Evolutionary conservation across 177 flowering plant species (phyloP).

Genomic region (Vitis hybrid): DNA sequence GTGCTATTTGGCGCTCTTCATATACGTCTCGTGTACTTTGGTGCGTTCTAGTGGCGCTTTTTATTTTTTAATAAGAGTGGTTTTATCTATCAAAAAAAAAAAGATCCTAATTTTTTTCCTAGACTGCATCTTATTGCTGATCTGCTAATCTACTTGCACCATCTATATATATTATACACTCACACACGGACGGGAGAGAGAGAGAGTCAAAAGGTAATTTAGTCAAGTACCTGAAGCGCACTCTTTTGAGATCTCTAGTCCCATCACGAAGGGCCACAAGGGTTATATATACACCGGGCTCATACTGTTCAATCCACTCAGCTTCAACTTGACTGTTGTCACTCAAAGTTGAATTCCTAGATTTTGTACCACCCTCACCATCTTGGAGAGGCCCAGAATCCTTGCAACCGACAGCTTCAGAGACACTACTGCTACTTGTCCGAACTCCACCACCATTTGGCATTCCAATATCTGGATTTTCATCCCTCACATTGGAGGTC

Average conservation of each 20-base stretch:
- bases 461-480: conserved; percentile 32
- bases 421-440: conserved; percentile 27
- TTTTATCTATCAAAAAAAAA: no score
- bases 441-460: conserved; percentile 40
- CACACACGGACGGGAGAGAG: not conserved
- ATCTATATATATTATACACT: not conserved
- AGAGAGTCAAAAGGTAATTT: not conserved
- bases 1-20: no score
- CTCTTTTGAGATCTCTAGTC: conserved; percentile 96
- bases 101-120: no score
- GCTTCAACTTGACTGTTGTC: conserved; percentile 70
- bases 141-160: no score
- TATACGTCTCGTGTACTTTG: no score
- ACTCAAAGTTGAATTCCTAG: conserved; percentile 30
- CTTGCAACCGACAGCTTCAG: conserved; percentile 34
- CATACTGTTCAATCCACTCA: conserved; percentile 97
- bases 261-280: conserved; percentile 87
- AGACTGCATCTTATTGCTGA: no score
- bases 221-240: conserved; percentile 84
- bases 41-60: no score
- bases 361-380: conserved; percentile 41
- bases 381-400: conserved; percentile 49
- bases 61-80: no score
- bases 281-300: conserved; percentile 97
- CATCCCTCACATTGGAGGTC: conserved; percentile 35